These are phyloP conservation scores for Diospyros kaki DNA, from an alignment of 148 eudicot species.

Conservation along the genomic window DNA sequence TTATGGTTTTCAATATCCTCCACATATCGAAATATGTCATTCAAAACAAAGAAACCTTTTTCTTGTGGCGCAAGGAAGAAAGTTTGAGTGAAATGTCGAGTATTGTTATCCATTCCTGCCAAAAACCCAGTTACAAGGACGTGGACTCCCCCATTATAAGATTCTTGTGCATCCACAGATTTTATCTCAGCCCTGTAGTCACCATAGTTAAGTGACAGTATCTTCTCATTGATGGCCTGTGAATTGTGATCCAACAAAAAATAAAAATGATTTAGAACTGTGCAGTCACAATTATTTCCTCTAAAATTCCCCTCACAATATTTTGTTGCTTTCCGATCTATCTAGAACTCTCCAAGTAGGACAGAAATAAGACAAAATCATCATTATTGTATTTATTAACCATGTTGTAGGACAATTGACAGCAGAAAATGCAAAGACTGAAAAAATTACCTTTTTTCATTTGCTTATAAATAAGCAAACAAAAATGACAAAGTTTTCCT, in stretches of 20 bases:
- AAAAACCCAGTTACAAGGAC: slow-evolving; percentile 75
- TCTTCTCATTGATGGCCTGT: slow-evolving; percentile 77
- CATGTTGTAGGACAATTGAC: too few relatives aligned
- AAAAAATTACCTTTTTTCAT: background rate
- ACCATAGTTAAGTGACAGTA: slow-evolving; percentile 58
- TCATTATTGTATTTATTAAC: background rate
- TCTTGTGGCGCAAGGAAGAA: slow-evolving; percentile 96
- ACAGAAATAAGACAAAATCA: background rate
- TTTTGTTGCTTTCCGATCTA: too few relatives aligned
- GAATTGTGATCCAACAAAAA: background rate
- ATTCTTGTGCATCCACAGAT: slow-evolving; percentile 87
- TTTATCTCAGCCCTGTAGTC: slow-evolving; percentile 60
- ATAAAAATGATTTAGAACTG: background rate
- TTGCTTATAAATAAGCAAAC: background rate
- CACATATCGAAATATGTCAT: slow-evolving; percentile 73
- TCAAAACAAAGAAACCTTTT: slow-evolving; percentile 75
- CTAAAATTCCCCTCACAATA: too few relatives aligned
- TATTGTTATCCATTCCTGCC: slow-evolving; percentile 30
- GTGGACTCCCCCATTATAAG: slow-evolving; percentile 63
- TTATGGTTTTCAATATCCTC: slow-evolving; percentile 24
- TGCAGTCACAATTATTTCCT: background rate
- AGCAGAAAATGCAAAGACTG: too few relatives aligned
- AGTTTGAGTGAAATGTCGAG: slow-evolving; percentile 19
- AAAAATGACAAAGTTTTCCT: background rate
- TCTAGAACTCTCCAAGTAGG: background rate